A percentile compares a stretch with the other conserved stretches of the same genome.
phyloP scores from a whole-genome alignment of 495 filamentous ascomycete genomes.

The Mycothermus thermophilus region DNA sequence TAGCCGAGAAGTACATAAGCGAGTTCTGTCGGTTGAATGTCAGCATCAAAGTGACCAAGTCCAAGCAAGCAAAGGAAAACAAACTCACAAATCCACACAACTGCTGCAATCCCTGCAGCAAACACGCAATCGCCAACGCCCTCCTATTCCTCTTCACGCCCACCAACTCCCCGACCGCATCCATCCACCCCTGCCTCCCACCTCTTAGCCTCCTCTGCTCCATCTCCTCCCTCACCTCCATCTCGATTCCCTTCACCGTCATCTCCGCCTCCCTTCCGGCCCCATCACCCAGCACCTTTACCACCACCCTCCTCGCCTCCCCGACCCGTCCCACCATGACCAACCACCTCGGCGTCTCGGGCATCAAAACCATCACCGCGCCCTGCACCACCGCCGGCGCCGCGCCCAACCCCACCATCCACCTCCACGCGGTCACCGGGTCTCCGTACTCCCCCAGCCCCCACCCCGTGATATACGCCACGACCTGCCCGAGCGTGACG shows the following conservation, averaged over 20 bases:
- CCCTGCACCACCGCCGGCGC: conserved; percentile 61
- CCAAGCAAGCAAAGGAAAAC: conserved; percentile 2
- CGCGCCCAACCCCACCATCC: conserved; percentile 80
- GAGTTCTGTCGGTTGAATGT: conserved; percentile 43
- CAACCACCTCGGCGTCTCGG: conserved; percentile 80
- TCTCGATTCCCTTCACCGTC: conserved; percentile 51
- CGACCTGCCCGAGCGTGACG: conserved; percentile 72
- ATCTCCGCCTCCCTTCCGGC: conserved; percentile 35
- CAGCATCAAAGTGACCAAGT: background rate
- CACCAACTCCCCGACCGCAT: conserved; percentile 43
- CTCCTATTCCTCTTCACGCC: conserved; percentile 52
- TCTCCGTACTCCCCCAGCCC: conserved; percentile 40
- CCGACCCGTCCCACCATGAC: conserved; percentile 48
- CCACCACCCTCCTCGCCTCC: conserved; percentile 49
- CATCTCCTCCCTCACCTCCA: conserved; percentile 54
- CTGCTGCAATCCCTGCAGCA: conserved; percentile 80
- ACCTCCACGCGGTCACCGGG: conserved; percentile 55
- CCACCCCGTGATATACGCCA: conserved; percentile 72
- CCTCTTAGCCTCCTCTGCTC: conserved; percentile 26
- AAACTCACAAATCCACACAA: conserved; percentile 66
- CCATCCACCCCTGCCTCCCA: conserved; percentile 19
- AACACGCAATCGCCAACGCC: conserved; percentile 69
- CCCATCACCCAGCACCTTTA: conserved; percentile 46
- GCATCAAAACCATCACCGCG: conserved; percentile 49
- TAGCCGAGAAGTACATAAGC: conserved; percentile 91